Evolutionary conservation across 345 rosid species (phyloP), one percentile per base, ranked within the genome.

Genomic region (Eucalyptus polybractea): DNA sequence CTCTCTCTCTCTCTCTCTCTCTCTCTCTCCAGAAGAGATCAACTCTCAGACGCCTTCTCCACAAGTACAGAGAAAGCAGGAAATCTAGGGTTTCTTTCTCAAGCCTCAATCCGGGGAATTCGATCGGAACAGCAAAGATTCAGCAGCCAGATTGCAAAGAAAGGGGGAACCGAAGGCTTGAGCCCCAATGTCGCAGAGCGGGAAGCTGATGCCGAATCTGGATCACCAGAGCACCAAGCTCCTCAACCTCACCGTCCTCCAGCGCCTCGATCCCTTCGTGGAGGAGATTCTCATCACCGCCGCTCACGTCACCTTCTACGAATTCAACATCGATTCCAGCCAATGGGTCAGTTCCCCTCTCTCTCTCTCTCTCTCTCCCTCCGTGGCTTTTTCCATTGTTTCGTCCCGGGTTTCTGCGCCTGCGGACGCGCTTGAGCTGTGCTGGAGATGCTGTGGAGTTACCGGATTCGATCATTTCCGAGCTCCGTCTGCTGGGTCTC

Each of bases 231-330:
- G 97, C 94, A 97, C 99, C 42, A 94, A 94, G 91, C 93, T 96
- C 90, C 98, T 97, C 88, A 97, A 97, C 91, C 95, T 97, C 87
- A 97, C 98, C 1, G 99, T 97, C 80, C 99, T 97, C 89, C 97
- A 95, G 90, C 95, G 99, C 91, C 95, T 97, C 89, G 99, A 97
- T 88, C 97, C 98, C 21, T 94, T 92, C 90, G 95, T 97, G 42
- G 99, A 95, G 90, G 96, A 97, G 91, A 98, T 98, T 88, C 95
- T 97, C 65, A 96, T 98, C 93, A 98, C 99, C 4, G 98, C 98
- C 40, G 99, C 98, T 89, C 98, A 97, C 89, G 99, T 97, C 89
- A 95, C 99, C 58, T 94, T 97, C 94, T 97, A 97, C 90, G 97
- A 97, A 94, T 97, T 97, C 95, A 94, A 97, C 90, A 91, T 96